Conservation (phyloP, 169 alveolate species). For the Sarcocystis neurona region DNA sequence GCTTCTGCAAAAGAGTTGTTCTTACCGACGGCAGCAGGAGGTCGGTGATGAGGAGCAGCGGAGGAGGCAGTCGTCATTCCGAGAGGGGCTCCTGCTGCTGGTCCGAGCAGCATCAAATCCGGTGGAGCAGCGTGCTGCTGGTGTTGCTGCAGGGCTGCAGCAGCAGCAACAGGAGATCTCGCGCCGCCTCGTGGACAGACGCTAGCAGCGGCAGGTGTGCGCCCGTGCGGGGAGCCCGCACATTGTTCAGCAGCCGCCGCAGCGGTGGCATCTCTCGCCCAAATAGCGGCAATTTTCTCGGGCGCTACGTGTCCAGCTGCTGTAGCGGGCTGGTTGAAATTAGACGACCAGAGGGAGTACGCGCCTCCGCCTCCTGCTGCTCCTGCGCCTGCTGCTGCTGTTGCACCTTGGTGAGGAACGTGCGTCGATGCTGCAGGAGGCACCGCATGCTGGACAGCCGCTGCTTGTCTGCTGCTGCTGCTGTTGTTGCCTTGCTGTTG, state of each 20-base stretch:
- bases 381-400: conserved; percentile 20
- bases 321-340: conserved; percentile 48
- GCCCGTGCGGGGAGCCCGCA: no score
- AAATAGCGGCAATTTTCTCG: conserved; percentile 52
- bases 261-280: conserved; percentile 51
- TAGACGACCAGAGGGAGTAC: conserved; percentile 49
- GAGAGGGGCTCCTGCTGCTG: no score
- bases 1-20: no score
- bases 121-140: no score
- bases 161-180: not conserved
- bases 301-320: conserved; percentile 47
- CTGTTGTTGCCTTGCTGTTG: conserved; percentile 14
- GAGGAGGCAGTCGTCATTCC: no score
- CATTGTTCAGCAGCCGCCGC: not conserved
- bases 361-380: not conserved
- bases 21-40: no score
- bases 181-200: no score
- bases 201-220: no score
- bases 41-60: no score
- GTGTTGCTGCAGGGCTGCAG: not conserved
- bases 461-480: conserved; percentile 2
- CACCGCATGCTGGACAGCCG: not conserved
- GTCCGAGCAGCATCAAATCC: no score
- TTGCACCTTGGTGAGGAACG: not conserved
- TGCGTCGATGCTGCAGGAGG: not conserved